Conservation (phyloP, 1,284 basidiomycete species). For the Rhodofomes roseus region DNA sequence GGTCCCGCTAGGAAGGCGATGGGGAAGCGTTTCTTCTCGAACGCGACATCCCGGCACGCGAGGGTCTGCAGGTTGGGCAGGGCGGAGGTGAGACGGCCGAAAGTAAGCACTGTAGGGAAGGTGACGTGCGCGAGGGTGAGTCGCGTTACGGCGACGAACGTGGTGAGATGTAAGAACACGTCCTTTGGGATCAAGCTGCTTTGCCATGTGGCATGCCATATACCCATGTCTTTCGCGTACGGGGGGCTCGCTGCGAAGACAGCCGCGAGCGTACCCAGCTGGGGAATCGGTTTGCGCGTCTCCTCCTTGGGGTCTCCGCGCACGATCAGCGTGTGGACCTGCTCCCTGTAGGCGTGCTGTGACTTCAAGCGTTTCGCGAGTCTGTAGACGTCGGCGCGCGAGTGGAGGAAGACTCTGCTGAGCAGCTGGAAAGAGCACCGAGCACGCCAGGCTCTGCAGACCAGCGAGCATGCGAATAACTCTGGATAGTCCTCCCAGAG, state of each 20-base stretch:
- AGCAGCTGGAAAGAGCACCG: not conserved
- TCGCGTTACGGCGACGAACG: not conserved
- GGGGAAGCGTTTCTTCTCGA: not conserved
- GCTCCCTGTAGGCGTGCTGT: not conserved
- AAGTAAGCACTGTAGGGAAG: not conserved
- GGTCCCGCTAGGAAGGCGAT: not conserved
- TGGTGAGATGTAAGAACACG: not conserved
- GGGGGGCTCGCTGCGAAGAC: not conserved
- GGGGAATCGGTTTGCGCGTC: not conserved
- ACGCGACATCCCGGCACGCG: not conserved
- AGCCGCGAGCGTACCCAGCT: not conserved
- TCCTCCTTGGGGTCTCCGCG: not conserved
- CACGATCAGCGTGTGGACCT: not conserved
- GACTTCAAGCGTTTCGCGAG: not conserved
- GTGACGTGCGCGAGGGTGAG: not conserved
- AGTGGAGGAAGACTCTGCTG: not conserved
- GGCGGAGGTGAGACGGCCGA: not conserved
- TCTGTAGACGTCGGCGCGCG: not conserved
- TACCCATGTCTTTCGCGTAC: not conserved
- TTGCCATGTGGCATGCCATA: not conserved
- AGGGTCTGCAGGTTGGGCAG: not conserved
- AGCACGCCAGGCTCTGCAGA: slow-evolving; percentile 25
- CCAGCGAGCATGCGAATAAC: slow-evolving; percentile 24
- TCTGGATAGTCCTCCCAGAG: slow-evolving; percentile 18
- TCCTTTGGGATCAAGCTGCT: not conserved